Base-by-base conservation (phyloP, 495 filamentous ascomycete genomes). In the Sordaria brevicollis region DNA sequence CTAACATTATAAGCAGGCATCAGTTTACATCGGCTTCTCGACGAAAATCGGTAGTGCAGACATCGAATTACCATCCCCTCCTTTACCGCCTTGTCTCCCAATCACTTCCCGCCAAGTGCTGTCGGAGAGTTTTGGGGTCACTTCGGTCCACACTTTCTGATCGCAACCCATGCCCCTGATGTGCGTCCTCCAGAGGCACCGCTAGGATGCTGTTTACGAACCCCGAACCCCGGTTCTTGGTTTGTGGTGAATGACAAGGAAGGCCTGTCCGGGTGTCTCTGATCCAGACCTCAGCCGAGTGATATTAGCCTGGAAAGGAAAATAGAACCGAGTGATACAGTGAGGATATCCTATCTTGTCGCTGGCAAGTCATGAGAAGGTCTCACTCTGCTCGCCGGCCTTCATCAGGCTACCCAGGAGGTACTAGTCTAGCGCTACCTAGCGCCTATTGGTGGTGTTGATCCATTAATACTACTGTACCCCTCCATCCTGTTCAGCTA, bases 181-280 rank as follows among this genome's bases (percentile, higher is more conserved):
- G 34, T 54, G 68, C 67, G 13, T 67, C 33, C 54, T 67, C 33
- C 54, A 74, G 71, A 21, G 66, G 66, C 36, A 69, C 34, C 5
- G 66, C 70, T 54, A 71, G 66, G 70, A 72, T 72, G 65, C 65
- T 72, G 57, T 71, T 69, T 25, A 76, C 35, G n/a, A 74, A 73
- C 25, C 49, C 49, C 25, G 49, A 31, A 57, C 49, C 49, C 49
- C 49, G 49, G 49, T 29, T 31, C 49, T 57, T 57, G 49, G 49
- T 21, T 57, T 25, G 35, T 74, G 74, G 74, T 81, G 74, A 43
- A 79, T 49, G 11, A 83, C 76, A 39, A 76, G 73, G 68, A 70
- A 31, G 10, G 57, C 66, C 9, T 87, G 85, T 13, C 66, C 73
- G n/a, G 83, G 83, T 71, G 83, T 83, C 25, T 79, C 81, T 69